Conservation (phyloP, 805 yeast species). For the Candida qinlingensis region DNA sequence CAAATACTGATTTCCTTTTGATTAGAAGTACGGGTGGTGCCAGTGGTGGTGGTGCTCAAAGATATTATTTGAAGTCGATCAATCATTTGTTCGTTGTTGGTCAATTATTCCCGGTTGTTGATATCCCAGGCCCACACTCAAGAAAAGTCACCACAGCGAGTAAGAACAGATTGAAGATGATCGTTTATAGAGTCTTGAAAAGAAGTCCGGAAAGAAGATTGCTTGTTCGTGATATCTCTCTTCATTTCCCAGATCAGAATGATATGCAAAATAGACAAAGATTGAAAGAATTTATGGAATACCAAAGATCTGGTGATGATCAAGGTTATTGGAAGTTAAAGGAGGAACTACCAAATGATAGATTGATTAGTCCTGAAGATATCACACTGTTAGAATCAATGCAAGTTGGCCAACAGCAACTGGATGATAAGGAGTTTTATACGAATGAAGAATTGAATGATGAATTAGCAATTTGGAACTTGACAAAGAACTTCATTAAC, state of each 20-base stretch:
- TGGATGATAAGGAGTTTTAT: slow-evolving; percentile 73
- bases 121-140: slow-evolving; percentile 96
- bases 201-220: slow-evolving; percentile 67
- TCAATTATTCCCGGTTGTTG: slow-evolving; percentile 87
- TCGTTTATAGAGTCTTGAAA: slow-evolving; percentile 83
- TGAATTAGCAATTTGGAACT: slow-evolving; percentile 90
- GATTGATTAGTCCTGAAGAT: slow-evolving; percentile 92
- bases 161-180: slow-evolving; percentile 87
- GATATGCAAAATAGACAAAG: slow-evolving; percentile 97
- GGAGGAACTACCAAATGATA: slow-evolving; percentile 62
- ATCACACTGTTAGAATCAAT: slow-evolving; percentile 79
- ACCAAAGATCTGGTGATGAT: slow-evolving; percentile 88
- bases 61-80: slow-evolving; percentile 63
- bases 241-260: slow-evolving; percentile 93
- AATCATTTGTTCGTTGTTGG: slow-evolving; percentile 83
- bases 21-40: slow-evolving; percentile 79
- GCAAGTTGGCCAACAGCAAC: slow-evolving; percentile 87
- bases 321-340: slow-evolving; percentile 94
- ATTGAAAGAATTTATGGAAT: slow-evolving; percentile 95
- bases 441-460: slow-evolving; percentile 57
- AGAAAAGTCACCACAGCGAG: slow-evolving; percentile 91
- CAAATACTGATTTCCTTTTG: slow-evolving; percentile 74
- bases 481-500: slow-evolving; percentile 83
- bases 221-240: slow-evolving; percentile 79
- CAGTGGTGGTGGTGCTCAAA: slow-evolving; percentile 55